Evolutionary conservation across 208 protist species (phyloP), one percentile per base, ranked within the genome.

Genomic region (Crithidia fasciculata): DNA sequence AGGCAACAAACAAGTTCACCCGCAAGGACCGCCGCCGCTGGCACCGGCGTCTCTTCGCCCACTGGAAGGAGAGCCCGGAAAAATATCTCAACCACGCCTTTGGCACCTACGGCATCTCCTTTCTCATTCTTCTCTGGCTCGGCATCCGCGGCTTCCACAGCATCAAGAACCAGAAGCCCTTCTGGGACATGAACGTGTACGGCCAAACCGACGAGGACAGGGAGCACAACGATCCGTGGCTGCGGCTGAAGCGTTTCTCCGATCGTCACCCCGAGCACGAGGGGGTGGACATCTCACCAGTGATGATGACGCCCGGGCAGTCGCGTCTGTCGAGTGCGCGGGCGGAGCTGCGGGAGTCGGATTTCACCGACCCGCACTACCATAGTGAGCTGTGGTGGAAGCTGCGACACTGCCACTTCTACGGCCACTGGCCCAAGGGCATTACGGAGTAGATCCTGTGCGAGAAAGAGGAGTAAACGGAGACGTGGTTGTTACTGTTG

Each of bases 371-470:
- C 67, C 90, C 90, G 36, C 88, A 95, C 74, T 94, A 89, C 79
- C 87, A 94, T 74, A 95, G 85, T 61, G 90, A 97, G 78, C 75
- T 95, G 28, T 95, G 89, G 90, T 97, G 93, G 93, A 95, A 94
- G 74, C 53, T 97, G 40, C 84, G 89, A 18, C 93, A 97, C 80
- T 75, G 83, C 43, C 69, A 76, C 63, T 94, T 93, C 75, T 97
- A 95, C 73, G 90, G 93, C 16, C 93, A 97, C 67, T 97, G 93
- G 93, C 93, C 93, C 8, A 95, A 92, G 75, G 84, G 93, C 12
- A 55, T 97, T 10, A 76, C 83, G 5, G 92, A 92, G 69, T 96
- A 87, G 60, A 2, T 49, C 45, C 0, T 13, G 12, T 49, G 7
- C 12, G 12, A 49, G 12, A 52, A 28, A 52, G 37, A 66, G 50